Conservation (phyloP, 805 yeast species). For the Ogataea parapolymorpha region DNA sequence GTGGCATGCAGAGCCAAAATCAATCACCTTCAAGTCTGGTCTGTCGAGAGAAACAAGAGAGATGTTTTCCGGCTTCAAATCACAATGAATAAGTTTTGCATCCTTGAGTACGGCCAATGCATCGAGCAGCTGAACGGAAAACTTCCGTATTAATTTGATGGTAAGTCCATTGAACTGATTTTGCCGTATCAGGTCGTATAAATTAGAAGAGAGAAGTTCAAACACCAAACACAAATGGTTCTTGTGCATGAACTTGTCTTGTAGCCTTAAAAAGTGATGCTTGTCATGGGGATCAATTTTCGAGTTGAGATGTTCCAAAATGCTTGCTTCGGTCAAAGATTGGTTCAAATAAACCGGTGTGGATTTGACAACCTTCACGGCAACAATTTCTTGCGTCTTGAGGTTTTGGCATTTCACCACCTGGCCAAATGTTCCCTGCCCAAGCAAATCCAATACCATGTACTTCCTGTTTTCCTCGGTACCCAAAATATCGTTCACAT, state of each 20-base stretch:
- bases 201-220: conserved; percentile 81
- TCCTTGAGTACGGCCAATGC: conserved; percentile 77
- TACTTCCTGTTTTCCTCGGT: conserved; percentile 80
- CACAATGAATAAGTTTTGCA: conserved; percentile 89
- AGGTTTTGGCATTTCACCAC: conserved; percentile 88
- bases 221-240: conserved; percentile 92
- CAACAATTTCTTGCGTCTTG: conserved; percentile 78
- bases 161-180: conserved; percentile 90
- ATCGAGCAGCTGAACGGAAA: conserved; percentile 78
- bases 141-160: conserved; percentile 71
- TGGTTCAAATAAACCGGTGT: conserved; percentile 90
- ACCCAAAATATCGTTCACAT: conserved; percentile 92
- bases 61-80: conserved; percentile 94
- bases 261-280: conserved; percentile 71
- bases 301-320: conserved; percentile 75
- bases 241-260: conserved; percentile 88
- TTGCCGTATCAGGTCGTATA: conserved; percentile 87
- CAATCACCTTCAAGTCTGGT: conserved; percentile 88
- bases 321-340: conserved; percentile 83
- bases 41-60: conserved; percentile 73
- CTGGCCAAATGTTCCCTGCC: conserved; percentile 98
- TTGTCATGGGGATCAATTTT: conserved; percentile 66
- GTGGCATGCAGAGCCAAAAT: conserved; percentile 94
- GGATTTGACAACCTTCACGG: conserved; percentile 91
- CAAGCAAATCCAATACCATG: conserved; percentile 83